A percentile compares a stretch with the other conserved stretches of the same genome.
Evolutionary conservation across 2,329 filamentous ascomycete species (phyloP).

Genomic region (Talaromyces pinophilus): DNA sequence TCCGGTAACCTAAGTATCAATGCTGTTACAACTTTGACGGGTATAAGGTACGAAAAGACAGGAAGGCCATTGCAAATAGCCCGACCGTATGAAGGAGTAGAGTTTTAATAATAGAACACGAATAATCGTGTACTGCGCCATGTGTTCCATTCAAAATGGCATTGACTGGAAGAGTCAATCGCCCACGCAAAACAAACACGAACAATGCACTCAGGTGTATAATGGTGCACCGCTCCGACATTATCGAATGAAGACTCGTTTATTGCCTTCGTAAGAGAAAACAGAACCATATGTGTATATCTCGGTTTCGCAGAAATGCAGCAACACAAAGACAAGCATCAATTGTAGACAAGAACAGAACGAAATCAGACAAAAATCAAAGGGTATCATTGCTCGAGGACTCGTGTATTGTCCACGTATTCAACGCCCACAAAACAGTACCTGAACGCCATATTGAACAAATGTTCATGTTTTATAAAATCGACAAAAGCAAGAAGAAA

Average conservation of each 20-base stretch:
- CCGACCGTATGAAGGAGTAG: not conserved
- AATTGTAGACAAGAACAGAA: conserved; percentile 20
- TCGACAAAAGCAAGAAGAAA: not conserved
- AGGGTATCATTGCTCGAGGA: conserved; percentile 45
- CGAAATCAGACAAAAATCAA: conserved; percentile 28
- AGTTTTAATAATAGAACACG: conserved; percentile 11
- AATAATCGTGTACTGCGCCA: conserved; percentile 33
- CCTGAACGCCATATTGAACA: conserved; percentile 18
- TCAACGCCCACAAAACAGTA: conserved; percentile 32
- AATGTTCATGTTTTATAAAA: conserved; percentile 11
- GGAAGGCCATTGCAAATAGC: not conserved
- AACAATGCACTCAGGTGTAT: conserved; percentile 21
- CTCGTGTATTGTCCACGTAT: conserved; percentile 45
- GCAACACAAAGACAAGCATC: conserved; percentile 23
- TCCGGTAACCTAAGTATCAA: not conserved
- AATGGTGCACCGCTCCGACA: conserved; percentile 24
- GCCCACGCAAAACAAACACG: not conserved
- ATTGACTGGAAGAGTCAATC: conserved; percentile 15
- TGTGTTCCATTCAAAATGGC: conserved; percentile 25
- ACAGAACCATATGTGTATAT: conserved; percentile 21
- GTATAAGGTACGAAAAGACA: conserved; percentile 14
- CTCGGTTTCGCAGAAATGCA: conserved; percentile 20
- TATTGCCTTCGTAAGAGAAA: conserved; percentile 26
- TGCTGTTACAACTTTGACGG: conserved; percentile 8
- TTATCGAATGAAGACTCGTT: conserved; percentile 28